Conservation (phyloP, 176 grass and related monocot species). For the Bolboschoenus planiculmis region DNA sequence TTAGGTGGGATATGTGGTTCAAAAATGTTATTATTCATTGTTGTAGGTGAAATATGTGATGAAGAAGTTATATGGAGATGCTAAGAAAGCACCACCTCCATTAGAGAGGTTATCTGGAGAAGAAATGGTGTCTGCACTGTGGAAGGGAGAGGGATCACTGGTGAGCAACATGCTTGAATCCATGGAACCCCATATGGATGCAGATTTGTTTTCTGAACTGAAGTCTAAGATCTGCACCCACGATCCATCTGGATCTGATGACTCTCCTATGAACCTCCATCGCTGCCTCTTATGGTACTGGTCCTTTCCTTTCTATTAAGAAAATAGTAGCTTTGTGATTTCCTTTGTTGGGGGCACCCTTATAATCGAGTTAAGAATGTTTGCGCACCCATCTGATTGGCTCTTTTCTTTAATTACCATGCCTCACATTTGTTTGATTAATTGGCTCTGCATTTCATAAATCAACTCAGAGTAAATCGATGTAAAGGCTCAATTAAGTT, state of each 20-base stretch:
- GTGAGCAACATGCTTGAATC: constrained; percentile 68
- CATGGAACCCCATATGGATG: constrained; percentile 82
- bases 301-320: background rate
- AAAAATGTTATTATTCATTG: background rate
- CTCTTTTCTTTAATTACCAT: background rate
- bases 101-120: constrained; percentile 63
- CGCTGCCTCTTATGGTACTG: constrained; percentile 80
- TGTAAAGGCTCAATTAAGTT: background rate
- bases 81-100: constrained; percentile 86
- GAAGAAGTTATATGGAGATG: constrained; percentile 65
- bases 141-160: constrained; percentile 84
- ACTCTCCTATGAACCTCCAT: constrained; percentile 48
- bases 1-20: background rate
- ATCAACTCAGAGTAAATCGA: background rate
- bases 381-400: background rate
- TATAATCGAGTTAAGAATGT: background rate
- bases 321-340: background rate
- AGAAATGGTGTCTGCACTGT: constrained; percentile 59
- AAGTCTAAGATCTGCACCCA: constrained; percentile 68
- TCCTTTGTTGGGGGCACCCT: background rate
- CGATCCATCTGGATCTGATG: constrained; percentile 67
- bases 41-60: constrained; percentile 74
- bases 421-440: background rate
- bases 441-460: background rate
- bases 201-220: constrained; percentile 55